Percentiles rank a stretch among this genome's conserved stretches.
phyloP scores from a whole-genome alignment of 345 rosid species.

The Crucihimalaya himalaica region DNA sequence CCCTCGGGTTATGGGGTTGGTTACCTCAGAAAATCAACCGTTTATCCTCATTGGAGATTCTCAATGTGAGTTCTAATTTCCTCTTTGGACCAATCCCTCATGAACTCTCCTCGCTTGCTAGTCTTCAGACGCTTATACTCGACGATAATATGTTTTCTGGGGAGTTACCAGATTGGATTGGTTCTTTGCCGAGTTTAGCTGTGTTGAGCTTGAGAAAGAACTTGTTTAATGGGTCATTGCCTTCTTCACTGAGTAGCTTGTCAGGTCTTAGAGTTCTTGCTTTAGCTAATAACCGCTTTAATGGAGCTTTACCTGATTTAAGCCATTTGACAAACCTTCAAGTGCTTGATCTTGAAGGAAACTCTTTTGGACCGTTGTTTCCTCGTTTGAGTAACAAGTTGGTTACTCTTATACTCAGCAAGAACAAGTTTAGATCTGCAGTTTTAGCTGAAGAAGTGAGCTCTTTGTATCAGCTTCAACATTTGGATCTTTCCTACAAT shows the following conservation, averaged over 20 bases:
- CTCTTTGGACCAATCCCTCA: conserved; percentile 64
- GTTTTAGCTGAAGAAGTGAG: conserved; percentile 57
- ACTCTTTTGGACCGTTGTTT: conserved; percentile 73
- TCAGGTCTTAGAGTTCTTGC: conserved; percentile 76
- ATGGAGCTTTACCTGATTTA: conserved; percentile 71
- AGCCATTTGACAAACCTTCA: conserved; percentile 76
- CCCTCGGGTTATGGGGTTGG: conserved; percentile 92
- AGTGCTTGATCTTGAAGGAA: conserved; percentile 83
- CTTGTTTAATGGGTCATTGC: conserved; percentile 70
- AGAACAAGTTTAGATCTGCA: conserved; percentile 83
- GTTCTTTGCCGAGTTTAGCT: conserved; percentile 54
- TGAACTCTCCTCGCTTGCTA: conserved; percentile 58
- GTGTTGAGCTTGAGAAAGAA: conserved; percentile 83
- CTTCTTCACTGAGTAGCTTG: conserved; percentile 61
- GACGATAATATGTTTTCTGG: conserved; percentile 83
- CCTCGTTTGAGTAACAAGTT: conserved; percentile 74
- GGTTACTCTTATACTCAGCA: conserved; percentile 67
- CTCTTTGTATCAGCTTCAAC: conserved; percentile 73
- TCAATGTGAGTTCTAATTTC: conserved; percentile 82
- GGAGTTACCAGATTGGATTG: conserved; percentile 63
- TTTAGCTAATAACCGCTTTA: conserved; percentile 75
- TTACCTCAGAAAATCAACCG: conserved; percentile 71
- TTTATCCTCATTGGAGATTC: conserved; percentile 70
- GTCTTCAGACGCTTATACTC: conserved; percentile 76
- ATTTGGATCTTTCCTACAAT: conserved; percentile 78